phyloP scores from a whole-genome alignment of 768 basidiomycete genomes.

The Kwoniella europaea region DNA sequence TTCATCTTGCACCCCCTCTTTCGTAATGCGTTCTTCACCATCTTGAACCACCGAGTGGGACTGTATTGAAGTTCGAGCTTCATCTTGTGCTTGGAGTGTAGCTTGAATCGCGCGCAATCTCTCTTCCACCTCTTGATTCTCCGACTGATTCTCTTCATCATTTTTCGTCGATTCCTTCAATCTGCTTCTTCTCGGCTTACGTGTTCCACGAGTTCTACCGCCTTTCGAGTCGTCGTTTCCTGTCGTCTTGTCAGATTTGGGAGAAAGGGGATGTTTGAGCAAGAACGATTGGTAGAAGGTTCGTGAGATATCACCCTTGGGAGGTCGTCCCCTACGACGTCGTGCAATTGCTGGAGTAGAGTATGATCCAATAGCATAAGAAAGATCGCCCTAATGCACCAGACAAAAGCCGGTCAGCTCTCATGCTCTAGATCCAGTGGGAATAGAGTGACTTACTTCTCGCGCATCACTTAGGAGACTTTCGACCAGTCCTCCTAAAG shows the following conservation, averaged over 20 bases:
- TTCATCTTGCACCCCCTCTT: not conserved
- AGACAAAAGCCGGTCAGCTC: not conserved
- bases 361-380: conserved; percentile 28
- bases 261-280: conserved; percentile 12
- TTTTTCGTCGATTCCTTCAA: not conserved
- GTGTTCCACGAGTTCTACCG: not conserved
- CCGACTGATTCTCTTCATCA: not conserved
- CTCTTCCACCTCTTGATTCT: not conserved
- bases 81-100: not conserved
- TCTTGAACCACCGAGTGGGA: not conserved
- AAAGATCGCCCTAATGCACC: conserved; percentile 10
- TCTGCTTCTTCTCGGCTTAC: conserved; percentile 2
- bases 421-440: not conserved
- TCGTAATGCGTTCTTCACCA: not conserved
- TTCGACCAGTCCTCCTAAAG: conserved; percentile 37
- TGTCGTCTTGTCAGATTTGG: not conserved
- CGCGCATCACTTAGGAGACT: conserved; percentile 25
- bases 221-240: not conserved
- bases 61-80: not conserved
- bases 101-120: not conserved
- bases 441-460: conserved; percentile 21
- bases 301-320: conserved; percentile 28
- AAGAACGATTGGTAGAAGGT: conserved; percentile 34
- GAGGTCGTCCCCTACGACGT: conserved; percentile 46
- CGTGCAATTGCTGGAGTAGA: conserved; percentile 47